Base-by-base conservation (phyloP, 306 rosid genomes). In the Cotoneaster glaucophyllus region DNA sequence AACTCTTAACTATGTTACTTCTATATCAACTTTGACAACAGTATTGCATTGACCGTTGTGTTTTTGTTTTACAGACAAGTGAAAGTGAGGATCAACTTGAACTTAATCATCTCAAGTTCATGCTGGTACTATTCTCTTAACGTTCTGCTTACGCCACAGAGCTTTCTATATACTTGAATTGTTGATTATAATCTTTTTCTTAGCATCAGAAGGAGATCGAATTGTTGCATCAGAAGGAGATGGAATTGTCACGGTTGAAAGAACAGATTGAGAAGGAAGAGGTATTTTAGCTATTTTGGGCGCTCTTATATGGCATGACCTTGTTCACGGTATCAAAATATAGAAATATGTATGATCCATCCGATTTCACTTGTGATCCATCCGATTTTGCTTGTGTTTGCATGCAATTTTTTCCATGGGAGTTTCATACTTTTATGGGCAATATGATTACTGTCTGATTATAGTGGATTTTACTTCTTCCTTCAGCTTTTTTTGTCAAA, bases 151-250 rank as follows among this genome's bases (percentile, higher is more conserved):
- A 31, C 41, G 39, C 48, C 75, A 39, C 73, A 53, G 72, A 81
- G 61, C 31, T 11, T 41, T 59, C 56, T 3, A 37, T 37, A 37
- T 5, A 11, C 25, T 41, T 21, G 34, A 65, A 48, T 74, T 70
- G 63, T 44, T 81, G 24, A 72, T 58, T 26, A 59, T 84, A 66
- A 26, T 54, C 63, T 67, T 54, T 79, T 80, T 66, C 69, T 24
- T 75, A 95, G 98, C 86, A 88, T 81, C 96, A 84, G 89, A 92
- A 92, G 85, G 98, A 90, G 87, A 81, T 86, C 83, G 98, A 95
- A 78, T 68, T 95, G 69, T 89, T 29, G 98, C 86, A 87, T 81
- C 95, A 84, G 88, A 92, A 92, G 85, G 98, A 90, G 86, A 81
- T 86, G 84, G 98, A 95, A 78, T 68, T 95, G 67, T 89, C 88